phyloP scores from a whole-genome alignment of 2,329 filamentous ascomycete species.

The Ascochyta pisi region DNA sequence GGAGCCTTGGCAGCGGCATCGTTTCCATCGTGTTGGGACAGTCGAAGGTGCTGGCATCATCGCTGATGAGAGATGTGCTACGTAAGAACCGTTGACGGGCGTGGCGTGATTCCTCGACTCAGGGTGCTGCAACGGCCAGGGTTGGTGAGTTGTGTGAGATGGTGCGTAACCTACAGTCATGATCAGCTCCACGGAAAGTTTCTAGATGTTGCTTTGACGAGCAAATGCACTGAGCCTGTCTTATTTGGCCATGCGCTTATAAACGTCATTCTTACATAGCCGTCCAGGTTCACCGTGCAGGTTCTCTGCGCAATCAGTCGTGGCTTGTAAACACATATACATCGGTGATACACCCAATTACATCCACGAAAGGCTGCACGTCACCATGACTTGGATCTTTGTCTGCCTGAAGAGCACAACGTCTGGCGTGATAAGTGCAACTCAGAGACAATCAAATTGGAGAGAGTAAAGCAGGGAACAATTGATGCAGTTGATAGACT shows the following conservation, averaged over 20 bases:
- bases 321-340: no score
- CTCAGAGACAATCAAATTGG: no score
- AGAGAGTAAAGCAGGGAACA: no score
- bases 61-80: neutral
- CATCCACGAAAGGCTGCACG: no score
- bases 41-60: neutral
- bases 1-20: conserved; percentile 5
- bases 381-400: no score
- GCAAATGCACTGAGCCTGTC: neutral
- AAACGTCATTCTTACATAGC: neutral
- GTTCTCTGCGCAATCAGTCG: neutral
- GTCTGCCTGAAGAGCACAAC: no score
- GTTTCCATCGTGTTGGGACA: conserved; percentile 1
- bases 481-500: no score
- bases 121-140: neutral
- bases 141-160: neutral
- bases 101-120: neutral
- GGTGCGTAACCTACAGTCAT: neutral
- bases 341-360: no score
- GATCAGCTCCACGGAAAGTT: neutral
- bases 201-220: neutral
- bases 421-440: no score
- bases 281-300: neutral
- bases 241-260: neutral
- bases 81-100: neutral